Evolutionary conservation across 2,329 filamentous ascomycete genomes (phyloP), one percentile per base, ranked within the genome.

Genomic region (Neofusicoccum laricinum): DNA sequence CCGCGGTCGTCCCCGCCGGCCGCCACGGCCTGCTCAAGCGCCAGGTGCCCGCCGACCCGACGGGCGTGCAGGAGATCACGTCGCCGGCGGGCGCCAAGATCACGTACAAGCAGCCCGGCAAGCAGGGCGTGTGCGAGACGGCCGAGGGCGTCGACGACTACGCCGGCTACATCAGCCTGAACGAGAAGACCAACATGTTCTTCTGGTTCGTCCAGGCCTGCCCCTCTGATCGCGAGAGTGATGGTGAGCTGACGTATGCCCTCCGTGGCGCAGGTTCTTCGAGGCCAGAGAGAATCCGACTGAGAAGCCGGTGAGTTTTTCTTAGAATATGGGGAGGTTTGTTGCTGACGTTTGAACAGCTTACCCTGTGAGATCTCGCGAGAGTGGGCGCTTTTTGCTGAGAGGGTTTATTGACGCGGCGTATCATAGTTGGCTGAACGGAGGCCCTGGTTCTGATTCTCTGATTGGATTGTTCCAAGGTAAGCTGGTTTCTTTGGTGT

Each of bases 161-260:
- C 70, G 68, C 74, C 2, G 75, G 75, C 19, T 77, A 77, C 64
- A 75, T 77, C 64, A 75, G 73, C 64, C 67, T 76, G 55, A 69
- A 75, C 50, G 69, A 71, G 15, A 72, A 68, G 41, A 75, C 72
- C 30, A 73, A 78, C 61, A 75, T 78, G 73, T 78, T 77, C 65
- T 80, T 80, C 65, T 80, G 80, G 79, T 81, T 80, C 67, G 82
- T 82, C 59, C 80, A 82, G 75, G 75, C 80, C 6, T 30, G 25
- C 1, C 25, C 7, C 7, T 30, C 25, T 30, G 25, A 30, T 7
- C 7, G 25, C 25, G 4, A 4, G 4, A 30, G 7, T 30, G 25
- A 30, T 7, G 25, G 4, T 7, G 25, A 30, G 25, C 25, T 30
- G 25, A 30, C 25, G 25, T 30, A 7, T 30, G 25, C 25, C 7